Conservation (phyloP, 176 grass and related monocot species). For the Oryza punctata region DNA sequence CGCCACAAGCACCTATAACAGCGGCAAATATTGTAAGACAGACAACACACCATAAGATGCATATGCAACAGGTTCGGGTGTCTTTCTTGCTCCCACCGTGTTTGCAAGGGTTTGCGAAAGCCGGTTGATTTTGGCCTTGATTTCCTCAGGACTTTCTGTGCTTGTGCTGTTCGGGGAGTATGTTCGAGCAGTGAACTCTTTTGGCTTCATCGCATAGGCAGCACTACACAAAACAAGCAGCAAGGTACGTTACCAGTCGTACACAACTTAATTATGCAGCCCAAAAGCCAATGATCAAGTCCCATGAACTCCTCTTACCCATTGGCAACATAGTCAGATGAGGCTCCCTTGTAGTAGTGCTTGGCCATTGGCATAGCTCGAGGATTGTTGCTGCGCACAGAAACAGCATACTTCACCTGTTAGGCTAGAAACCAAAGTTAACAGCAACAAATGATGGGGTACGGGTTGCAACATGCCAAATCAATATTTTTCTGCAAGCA, state of each 20-base stretch:
- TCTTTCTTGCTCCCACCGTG: conserved; percentile 36
- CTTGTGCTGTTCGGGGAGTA: conserved; percentile 34
- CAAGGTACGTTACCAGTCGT: neutral
- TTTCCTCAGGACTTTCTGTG: conserved; percentile 64
- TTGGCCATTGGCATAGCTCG: conserved; percentile 25
- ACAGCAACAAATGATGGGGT: neutral
- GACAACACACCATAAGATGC: neutral
- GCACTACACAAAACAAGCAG: conserved; percentile 42
- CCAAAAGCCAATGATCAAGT: neutral
- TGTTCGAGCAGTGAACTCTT: conserved; percentile 66
- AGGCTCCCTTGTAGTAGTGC: conserved; percentile 37
- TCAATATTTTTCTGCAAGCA: neutral
- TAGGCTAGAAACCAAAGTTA: neutral
- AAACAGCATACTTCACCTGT: conserved; percentile 26
- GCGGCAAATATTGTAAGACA: neutral
- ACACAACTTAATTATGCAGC: neutral
- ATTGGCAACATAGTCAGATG: conserved; percentile 47
- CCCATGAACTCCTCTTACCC: conserved; percentile 33
- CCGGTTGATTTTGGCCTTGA: conserved; percentile 61
- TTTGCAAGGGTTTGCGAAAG: conserved; percentile 59
- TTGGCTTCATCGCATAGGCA: conserved; percentile 72
- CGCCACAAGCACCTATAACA: conserved; percentile 45
- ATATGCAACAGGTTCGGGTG: neutral
- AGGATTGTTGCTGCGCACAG: conserved; percentile 46
- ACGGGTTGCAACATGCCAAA: neutral